phyloP scores from a whole-genome alignment of 257 asterid genomes.

The Gardenia jasminoides region DNA sequence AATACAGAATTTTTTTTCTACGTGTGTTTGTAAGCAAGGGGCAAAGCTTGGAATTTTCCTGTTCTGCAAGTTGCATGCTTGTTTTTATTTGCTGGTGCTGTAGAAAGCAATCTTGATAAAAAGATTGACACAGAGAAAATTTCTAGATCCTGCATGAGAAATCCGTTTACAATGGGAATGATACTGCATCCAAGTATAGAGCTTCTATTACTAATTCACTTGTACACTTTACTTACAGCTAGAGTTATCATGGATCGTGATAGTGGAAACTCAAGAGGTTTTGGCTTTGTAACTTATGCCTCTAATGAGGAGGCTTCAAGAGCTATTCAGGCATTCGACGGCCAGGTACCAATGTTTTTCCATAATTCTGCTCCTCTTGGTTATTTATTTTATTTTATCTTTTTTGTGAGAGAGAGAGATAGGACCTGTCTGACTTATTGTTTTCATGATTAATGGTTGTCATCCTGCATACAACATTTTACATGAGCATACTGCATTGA shows the following conservation, averaged over 20 bases:
- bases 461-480: neutral
- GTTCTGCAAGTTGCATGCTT: neutral
- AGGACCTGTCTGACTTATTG: neutral
- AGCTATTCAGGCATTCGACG: conserved; percentile 81
- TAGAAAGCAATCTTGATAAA: neutral
- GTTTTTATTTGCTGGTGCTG: neutral
- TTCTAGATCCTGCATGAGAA: neutral
- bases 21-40: neutral
- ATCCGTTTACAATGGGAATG: neutral
- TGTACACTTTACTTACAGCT: conserved; percentile 45
- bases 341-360: conserved; percentile 52
- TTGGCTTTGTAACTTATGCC: conserved; percentile 75
- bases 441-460: too few relatives aligned
- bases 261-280: conserved; percentile 85
- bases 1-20: neutral
- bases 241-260: conserved; percentile 75
- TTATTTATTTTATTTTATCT: neutral
- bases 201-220: neutral
- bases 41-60: neutral
- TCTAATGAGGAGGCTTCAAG: conserved; percentile 68
- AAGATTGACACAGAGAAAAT: neutral
- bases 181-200: neutral
- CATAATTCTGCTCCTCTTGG: neutral
- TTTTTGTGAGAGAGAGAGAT: neutral
- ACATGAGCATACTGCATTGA: neutral